Percentiles rank a stretch among this genome's conserved stretches.
phyloP scores from a whole-genome alignment of 768 basidiomycete species.

The Boletellus emodensis region DNA sequence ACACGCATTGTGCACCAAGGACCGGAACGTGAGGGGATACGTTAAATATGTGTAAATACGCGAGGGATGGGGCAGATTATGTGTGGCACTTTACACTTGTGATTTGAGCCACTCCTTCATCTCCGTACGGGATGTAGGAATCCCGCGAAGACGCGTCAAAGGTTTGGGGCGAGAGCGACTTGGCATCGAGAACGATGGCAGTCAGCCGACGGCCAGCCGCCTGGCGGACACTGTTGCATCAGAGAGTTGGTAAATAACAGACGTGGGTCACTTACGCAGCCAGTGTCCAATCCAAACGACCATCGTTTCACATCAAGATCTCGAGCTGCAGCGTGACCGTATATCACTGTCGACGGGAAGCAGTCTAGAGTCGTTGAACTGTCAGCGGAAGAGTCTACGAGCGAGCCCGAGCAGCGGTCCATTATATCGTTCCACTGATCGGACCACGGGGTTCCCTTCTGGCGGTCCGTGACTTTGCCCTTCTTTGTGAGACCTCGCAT shows the following conservation, averaged over 20 bases:
- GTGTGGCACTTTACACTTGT: slow-evolving; percentile 47
- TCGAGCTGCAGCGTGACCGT: slow-evolving; percentile 79
- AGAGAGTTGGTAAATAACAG: not conserved
- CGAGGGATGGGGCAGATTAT: not conserved
- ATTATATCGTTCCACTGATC: slow-evolving; percentile 71
- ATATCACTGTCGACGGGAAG: slow-evolving; percentile 73
- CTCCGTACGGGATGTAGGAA: slow-evolving; percentile 51
- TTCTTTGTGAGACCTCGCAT: slow-evolving; percentile 37
- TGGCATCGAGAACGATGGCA: slow-evolving; percentile 56
- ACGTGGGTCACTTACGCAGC: slow-evolving; percentile 56
- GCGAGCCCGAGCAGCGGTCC: slow-evolving; percentile 51
- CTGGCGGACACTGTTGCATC: slow-evolving; percentile 22
- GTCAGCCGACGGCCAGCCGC: slow-evolving; percentile 60
- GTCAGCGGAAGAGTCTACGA: slow-evolving; percentile 4
- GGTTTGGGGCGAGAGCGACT: slow-evolving; percentile 13
- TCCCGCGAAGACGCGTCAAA: slow-evolving; percentile 20
- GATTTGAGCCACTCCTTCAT: slow-evolving; percentile 46
- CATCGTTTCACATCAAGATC: slow-evolving; percentile 81
- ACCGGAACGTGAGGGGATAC: not conserved
- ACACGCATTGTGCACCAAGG: not conserved
- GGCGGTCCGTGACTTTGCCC: slow-evolving; percentile 28
- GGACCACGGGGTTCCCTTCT: slow-evolving; percentile 68
- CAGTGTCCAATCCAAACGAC: slow-evolving; percentile 83
- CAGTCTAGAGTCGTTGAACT: slow-evolving; percentile 45
- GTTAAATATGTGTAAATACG: not conserved